Evolutionary conservation across 352 stramenopile species (phyloP).

Genomic region (Phytophthora sp.): DNA sequence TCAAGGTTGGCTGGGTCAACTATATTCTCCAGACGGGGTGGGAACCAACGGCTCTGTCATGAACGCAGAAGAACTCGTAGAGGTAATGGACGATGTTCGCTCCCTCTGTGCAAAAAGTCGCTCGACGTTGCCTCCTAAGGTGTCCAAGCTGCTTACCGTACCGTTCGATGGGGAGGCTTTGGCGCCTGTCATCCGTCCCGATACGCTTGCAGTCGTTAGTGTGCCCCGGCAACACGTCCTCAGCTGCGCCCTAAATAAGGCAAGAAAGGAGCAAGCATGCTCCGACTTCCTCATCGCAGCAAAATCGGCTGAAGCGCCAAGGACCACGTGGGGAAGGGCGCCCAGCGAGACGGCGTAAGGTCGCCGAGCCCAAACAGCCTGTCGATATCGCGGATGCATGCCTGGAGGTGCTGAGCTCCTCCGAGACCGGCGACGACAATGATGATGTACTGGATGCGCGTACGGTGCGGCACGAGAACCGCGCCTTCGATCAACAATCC

Average conservation of each 20-base stretch:
- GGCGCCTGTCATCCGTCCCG: neutral
- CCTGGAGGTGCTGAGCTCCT: too few species aligned
- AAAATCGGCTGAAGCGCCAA: neutral
- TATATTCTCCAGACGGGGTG: slow-evolving; percentile 1
- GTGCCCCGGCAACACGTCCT: slow-evolving; percentile 3
- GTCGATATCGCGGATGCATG: too few species aligned
- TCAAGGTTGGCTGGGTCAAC: slow-evolving; percentile 5
- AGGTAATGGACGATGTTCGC: neutral
- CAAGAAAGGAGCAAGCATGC: neutral
- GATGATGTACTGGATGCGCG: too few species aligned
- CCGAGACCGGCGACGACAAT: too few species aligned
- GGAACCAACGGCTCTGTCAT: neutral
- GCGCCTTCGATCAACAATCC: too few species aligned
- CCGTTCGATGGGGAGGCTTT: neutral
- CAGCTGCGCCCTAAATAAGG: neutral
- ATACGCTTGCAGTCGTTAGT: neutral
- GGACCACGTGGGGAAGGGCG: too few species aligned
- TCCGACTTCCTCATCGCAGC: neutral
- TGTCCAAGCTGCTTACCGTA: neutral
- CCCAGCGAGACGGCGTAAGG: too few species aligned
- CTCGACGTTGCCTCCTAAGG: neutral
- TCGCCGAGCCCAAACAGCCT: too few species aligned
- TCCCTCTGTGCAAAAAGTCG: neutral
- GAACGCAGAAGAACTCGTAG: slow-evolving; percentile 1
- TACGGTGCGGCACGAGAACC: too few species aligned